phyloP scores from a whole-genome alignment of 2,329 filamentous ascomycete species.

The Lecanicillium sp. region DNA sequence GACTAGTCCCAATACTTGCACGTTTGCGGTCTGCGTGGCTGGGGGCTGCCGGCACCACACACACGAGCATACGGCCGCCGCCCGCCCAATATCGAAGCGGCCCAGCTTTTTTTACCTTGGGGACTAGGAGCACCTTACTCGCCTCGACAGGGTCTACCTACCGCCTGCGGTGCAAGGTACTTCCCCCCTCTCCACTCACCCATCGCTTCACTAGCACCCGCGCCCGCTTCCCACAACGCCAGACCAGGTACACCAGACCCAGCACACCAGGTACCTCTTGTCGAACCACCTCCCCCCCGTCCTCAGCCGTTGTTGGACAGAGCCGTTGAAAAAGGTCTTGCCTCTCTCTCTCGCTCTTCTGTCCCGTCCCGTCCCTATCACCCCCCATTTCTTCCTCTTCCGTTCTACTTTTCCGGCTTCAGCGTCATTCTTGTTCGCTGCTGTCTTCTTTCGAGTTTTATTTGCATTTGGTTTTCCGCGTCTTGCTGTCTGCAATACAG shows the following conservation, averaged over 20 bases:
- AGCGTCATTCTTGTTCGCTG: too few species aligned
- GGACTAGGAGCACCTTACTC: background rate
- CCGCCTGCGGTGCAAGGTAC: background rate
- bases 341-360: slow-evolving; percentile 1
- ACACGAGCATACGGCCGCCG: too few species aligned
- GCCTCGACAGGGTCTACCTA: background rate
- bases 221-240: background rate
- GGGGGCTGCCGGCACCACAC: background rate
- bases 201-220: background rate
- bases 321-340: background rate
- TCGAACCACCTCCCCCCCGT: too few species aligned
- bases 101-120: background rate
- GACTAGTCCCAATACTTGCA: too few species aligned
- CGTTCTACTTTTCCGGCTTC: background rate
- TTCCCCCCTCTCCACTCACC: background rate
- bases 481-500: slow-evolving; percentile 1
- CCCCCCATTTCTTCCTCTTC: background rate
- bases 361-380: background rate
- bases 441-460: background rate
- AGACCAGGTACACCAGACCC: too few species aligned
- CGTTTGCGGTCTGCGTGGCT: slow-evolving; percentile 4
- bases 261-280: too few species aligned
- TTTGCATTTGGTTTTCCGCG: slow-evolving; percentile 11
- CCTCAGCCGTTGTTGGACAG: too few species aligned
- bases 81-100: background rate